phyloP scores from a whole-genome alignment of 768 basidiomycete species.

The Phlebiopsis flavidoalba region DNA sequence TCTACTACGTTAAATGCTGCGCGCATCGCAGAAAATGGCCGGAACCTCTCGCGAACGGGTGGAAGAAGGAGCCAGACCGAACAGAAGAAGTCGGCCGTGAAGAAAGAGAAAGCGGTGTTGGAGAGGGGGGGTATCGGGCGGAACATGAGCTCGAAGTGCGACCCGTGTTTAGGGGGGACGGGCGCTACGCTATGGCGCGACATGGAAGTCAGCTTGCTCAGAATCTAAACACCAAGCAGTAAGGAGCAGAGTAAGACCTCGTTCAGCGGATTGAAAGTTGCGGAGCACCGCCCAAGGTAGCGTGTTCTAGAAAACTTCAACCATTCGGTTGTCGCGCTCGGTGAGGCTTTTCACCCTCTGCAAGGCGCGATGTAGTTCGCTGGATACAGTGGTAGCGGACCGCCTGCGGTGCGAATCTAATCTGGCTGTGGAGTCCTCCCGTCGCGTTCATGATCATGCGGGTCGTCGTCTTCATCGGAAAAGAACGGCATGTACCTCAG shows the following conservation, averaged over 20 bases:
- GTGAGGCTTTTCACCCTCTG: slow-evolving; percentile 67
- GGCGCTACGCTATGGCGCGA: slow-evolving; percentile 55
- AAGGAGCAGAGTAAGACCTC: not conserved
- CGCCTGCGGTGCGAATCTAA: slow-evolving; percentile 27
- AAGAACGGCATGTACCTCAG: slow-evolving; percentile 20
- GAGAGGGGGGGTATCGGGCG: slow-evolving; percentile 21
- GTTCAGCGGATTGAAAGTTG: not conserved
- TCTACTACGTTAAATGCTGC: too few relatives aligned
- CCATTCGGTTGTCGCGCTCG: slow-evolving; percentile 71
- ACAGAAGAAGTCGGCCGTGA: slow-evolving; percentile 29
- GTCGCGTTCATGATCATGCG: slow-evolving; percentile 38
- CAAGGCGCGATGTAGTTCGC: slow-evolving; percentile 48
- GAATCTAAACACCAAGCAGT: slow-evolving; percentile 34
- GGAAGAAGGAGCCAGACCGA: slow-evolving; percentile 8
- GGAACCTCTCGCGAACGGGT: slow-evolving; percentile 18
- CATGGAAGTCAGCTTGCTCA: slow-evolving; percentile 62
- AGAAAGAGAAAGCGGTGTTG: slow-evolving; percentile 33
- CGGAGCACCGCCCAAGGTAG: too few relatives aligned
- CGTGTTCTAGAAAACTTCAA: slow-evolving; percentile 35
- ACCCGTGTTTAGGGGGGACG: slow-evolving; percentile 35
- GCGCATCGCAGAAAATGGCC: too few relatives aligned
- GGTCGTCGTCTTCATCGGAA: slow-evolving; percentile 42
- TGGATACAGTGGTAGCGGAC: slow-evolving; percentile 24
- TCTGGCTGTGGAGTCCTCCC: slow-evolving; percentile 63
- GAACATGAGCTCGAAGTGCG: slow-evolving; percentile 34